A percentile compares a stretch with the other conserved stretches of the same genome.
Evolutionary conservation across 139 green algal genomes (phyloP).

Genomic region (Picochlorum sp.): DNA sequence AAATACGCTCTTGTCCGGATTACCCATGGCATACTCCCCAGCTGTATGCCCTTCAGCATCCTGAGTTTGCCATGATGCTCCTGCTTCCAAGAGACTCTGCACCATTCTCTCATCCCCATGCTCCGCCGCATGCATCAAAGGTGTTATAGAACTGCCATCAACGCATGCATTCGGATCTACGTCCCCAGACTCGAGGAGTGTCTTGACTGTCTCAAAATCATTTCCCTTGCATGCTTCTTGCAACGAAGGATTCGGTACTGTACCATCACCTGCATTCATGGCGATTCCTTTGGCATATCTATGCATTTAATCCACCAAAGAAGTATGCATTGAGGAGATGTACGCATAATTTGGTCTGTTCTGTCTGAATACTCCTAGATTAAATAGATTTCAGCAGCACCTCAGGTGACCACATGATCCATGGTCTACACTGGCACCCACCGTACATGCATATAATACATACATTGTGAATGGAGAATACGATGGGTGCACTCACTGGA

Average conservation of each 20-base stretch:
- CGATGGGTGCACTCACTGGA: constrained; percentile 4
- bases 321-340: no score
- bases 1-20: constrained; percentile 5
- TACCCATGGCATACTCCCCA: constrained; percentile 27
- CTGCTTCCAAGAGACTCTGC: constrained; percentile 23
- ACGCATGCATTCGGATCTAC: constrained; percentile 8
- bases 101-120: constrained; percentile 14
- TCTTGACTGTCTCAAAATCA: constrained; percentile 19
- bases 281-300: no score
- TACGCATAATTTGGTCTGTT: no score
- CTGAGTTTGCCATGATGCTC: constrained; percentile 26
- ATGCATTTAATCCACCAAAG: no score
- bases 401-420: no score
- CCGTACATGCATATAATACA: no score
- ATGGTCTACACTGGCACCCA: no score
- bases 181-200: constrained; percentile 40
- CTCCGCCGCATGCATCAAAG: constrained; percentile 30
- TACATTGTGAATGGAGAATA: not conserved
- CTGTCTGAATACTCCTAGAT: no score
- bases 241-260: no score
- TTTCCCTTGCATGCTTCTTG: constrained; percentile 9
- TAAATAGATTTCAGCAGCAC: no score
- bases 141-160: constrained; percentile 22
- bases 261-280: no score
- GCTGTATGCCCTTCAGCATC: constrained; percentile 19